Evolutionary conservation across 208 protist genomes (phyloP).

Genomic region (Acanthamoeba lenticulata): DNA sequence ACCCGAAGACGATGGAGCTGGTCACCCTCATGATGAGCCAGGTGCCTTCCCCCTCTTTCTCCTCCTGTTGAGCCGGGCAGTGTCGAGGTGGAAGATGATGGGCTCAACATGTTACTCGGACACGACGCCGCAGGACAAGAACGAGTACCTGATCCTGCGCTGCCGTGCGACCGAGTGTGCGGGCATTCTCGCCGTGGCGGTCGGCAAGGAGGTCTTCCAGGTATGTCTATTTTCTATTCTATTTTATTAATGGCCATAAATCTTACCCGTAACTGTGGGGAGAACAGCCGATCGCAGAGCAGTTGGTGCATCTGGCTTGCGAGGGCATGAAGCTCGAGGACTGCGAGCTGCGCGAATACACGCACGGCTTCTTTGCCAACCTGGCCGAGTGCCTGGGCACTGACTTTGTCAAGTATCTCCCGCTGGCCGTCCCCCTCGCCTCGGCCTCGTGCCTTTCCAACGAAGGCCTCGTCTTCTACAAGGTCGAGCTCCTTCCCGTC

Average conservation of each 20-base stretch:
- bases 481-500: background rate
- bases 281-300: background rate
- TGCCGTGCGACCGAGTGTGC: constrained; percentile 59
- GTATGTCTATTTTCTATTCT: too few relatives aligned
- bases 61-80: background rate
- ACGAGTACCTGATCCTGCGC: constrained; percentile 45
- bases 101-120: background rate
- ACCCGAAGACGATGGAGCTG: constrained; percentile 41
- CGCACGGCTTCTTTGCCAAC: constrained; percentile 56
- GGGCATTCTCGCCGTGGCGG: constrained; percentile 25
- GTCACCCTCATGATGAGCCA: constrained; percentile 7
- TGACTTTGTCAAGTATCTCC: constrained; percentile 37
- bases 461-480: constrained; percentile 60
- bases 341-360: constrained; percentile 52
- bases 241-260: too few relatives aligned
- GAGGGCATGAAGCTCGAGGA: constrained; percentile 62
- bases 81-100: background rate
- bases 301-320: constrained; percentile 25
- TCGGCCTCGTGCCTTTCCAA: constrained; percentile 40
- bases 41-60: background rate
- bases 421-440: background rate
- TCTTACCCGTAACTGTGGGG: background rate
- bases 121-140: background rate
- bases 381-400: constrained; percentile 37
- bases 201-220: constrained; percentile 60